Base-by-base conservation (phyloP, 345 rosid genomes). In the Linum trigynum region DNA sequence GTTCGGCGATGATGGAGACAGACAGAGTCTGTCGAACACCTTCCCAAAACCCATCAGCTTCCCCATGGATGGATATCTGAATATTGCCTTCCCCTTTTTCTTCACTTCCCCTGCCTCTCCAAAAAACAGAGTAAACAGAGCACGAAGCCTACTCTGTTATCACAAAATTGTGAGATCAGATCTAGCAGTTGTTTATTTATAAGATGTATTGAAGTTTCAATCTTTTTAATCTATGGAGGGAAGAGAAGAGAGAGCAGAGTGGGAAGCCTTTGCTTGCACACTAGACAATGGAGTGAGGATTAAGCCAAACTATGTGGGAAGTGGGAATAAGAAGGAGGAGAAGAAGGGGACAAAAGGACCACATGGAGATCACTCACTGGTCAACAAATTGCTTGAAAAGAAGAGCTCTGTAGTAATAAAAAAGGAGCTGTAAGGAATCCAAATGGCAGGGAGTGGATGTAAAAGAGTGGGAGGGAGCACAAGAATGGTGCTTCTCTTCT, bases 21-120 rank as follows among this genome's bases (percentile, higher is more conserved):
- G 56, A 53, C 67, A 66, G 56, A 80, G 71, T 17, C 76, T 69
- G 53, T 70, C 76, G 55, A 80, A 69, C 14, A 74, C 65, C 65
- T 71, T 80, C 38, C 76, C 72, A 48, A 79, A 61, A 51, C 78
- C 14, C 53, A 48, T 64, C 36, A 70, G 63, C 78, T 61, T 79
- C 61, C 72, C 74, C 80, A 75, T 69, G 0, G 3, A 9, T 9
- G 9, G 10, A 43, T 43, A 7, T 43, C 32, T 23, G 32, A 23
- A 23, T 23, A 23, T 23, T 23, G 32, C 10, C 50, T 2, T 43
- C 10, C 50, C 50, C 3, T 43, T 1, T 43, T 11, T 43, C 50
- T 23, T 23, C 32, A 23, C 32, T 23, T 23, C 32, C 32, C 32
- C 32, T 23, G 32, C 32, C 32, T 23, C 32, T 23, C 32, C 32